phyloP scores from a whole-genome alignment of 2,329 filamentous ascomycete genomes.

The Pleomassaria siparia region DNA sequence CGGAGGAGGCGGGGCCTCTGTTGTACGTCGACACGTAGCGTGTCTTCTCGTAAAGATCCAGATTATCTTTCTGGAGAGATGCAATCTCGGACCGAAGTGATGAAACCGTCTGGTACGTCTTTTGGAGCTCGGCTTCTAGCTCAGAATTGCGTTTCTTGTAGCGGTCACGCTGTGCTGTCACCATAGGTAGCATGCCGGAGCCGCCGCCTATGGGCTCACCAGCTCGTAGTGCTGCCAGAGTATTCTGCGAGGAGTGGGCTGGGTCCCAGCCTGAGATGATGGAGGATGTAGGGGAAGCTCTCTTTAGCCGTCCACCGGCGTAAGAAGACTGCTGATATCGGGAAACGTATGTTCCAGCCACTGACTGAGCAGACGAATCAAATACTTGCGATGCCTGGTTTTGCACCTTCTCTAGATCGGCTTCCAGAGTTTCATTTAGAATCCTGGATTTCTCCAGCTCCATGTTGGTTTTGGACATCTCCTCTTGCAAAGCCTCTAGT shows the following conservation, averaged over 20 bases:
- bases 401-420: constrained; percentile 85
- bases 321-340: constrained; percentile 69
- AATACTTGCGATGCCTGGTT: constrained; percentile 81
- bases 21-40: constrained; percentile 94
- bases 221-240: constrained; percentile 61
- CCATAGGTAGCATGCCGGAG: constrained; percentile 93
- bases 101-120: constrained; percentile 78
- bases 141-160: constrained; percentile 96
- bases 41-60: constrained; percentile 96
- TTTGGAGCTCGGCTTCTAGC: constrained; percentile 85
- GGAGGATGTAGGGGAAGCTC: constrained; percentile 89
- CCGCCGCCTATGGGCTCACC: constrained; percentile 73
- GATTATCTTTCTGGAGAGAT: constrained; percentile 91
- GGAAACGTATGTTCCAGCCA: constrained; percentile 87
- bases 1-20: constrained; percentile 64
- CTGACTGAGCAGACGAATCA: constrained; percentile 81
- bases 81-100: constrained; percentile 88
- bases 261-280: constrained; percentile 94
- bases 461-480: constrained; percentile 77
- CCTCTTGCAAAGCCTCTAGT: constrained; percentile 78
- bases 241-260: constrained; percentile 32
- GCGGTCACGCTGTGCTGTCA: constrained; percentile 93
- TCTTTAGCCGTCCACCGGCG: constrained; percentile 57
- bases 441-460: constrained; percentile 84
- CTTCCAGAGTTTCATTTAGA: constrained; percentile 86